Evolutionary conservation across 176 grass and related monocot genomes (phyloP), one percentile per base, ranked within the genome.

Genomic region (Cocos nucifera): DNA sequence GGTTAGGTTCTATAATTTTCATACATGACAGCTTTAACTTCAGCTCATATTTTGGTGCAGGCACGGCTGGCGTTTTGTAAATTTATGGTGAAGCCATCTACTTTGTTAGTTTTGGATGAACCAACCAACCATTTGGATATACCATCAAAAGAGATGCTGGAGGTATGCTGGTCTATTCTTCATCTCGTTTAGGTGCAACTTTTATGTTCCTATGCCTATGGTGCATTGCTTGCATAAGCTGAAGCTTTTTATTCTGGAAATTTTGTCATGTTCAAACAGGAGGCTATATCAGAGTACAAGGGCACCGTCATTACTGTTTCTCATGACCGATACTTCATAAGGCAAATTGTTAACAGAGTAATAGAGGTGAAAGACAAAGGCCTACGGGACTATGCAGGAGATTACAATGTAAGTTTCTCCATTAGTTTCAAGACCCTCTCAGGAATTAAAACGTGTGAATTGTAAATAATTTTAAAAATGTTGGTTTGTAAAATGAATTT

Each of bases 81-180:
- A 81, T 98, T 98, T 57, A 86, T 98, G 93, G 93, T 98, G 70
- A 98, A 86, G 63, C 93, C 93, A 59, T 98, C 93, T 77, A 98
- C 79, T 80, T 66, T 98, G 53, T 69, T 98, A 67, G 86, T 98
- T 56, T 79, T 98, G 73, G 93, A 98, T 72, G 93, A 98, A 79
- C 93, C 93, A 23, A 98, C 93, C 74, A 98, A 98, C 64, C 93
- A 98, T 75, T 86, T 98, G 56, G 93, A 98, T 73, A 98, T 98
- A 44, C 93, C 93, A 76, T 88, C 93, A 19, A 98, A 98, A 85
- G 93, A 98, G 69, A 98, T 98, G 93, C 85, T 98, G 62, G 93
- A 98, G 80, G 93, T 98, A 70, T 35, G 50, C 27, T 22, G 27
- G 16, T 68, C 53, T 17, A 17, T 30, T n/a, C 18, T 29, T 61